Base-by-base conservation (phyloP, 768 basidiomycete genomes). In the Xanthoconium purpureum region DNA sequence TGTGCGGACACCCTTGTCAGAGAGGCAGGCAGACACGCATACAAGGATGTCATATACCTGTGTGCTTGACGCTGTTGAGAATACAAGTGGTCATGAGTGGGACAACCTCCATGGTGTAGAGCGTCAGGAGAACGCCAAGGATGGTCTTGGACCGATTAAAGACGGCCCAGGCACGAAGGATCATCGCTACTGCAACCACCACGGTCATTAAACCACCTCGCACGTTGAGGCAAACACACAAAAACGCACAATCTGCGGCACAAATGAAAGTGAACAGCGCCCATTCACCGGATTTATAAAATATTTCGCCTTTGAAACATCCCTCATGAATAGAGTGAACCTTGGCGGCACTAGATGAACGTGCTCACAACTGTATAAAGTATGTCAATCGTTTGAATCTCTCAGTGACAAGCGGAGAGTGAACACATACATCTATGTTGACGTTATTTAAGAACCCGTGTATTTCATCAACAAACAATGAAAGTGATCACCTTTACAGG, bases 101-200 rank as follows among this genome's bases (percentile, higher is more conserved):
- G 13, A 64, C 2, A 2, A 56, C 24, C 20, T 64, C 62, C 13
- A 33, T 2, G 3, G 13, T 3, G 11, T 53, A 64, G 24, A 60
- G 36, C 2, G 44, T 12, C 15, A 64, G 58, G 29, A 64, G 63
- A 15, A 45, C 20, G 2, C 48, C 36, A 18, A 63, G 54, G 6
- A 63, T 29, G 12, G 52, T 30, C 36, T 28, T 64, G 6, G 62
- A 62, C 10, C 20, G 40, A 14, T 10, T 6, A 28, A 64, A 64
- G 33, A 63, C n/a, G 35, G 47, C 62, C 52, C 57, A 64, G 18
- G 60, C 43, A 33, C 57, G 62, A 11, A 64, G 53, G 24, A 64
- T 50, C 62, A 63, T 63, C 6, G 30, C 37, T 43, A 63, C 62
- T 61, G 10, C 13, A 50, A 13, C 45, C 30, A 35, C 6, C 17